Base-by-base conservation (phyloP, 2,329 filamentous ascomycete genomes). In the Alternaria rosae region DNA sequence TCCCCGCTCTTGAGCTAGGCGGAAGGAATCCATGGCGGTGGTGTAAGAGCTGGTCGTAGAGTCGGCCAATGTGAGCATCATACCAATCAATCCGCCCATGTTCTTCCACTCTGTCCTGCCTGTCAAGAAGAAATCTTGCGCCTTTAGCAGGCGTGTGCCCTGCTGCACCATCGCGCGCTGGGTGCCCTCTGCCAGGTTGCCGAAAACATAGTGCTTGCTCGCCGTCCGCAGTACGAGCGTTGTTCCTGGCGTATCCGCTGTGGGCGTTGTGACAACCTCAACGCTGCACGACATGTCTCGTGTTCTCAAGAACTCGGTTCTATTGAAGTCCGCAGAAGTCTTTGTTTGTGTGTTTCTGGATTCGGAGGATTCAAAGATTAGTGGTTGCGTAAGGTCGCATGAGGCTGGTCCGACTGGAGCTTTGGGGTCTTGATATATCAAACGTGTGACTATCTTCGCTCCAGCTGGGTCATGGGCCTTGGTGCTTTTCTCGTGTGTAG, bases 201-300 rank as follows among this genome's bases (percentile, higher is more conserved):
- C 95, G 73, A 99, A 91, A 15, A 97, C 70, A 79, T 99, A 99
- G 71, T 91, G 90, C 70, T 94, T 92, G 32, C 25, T 60, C 15
- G 69, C 48, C 74, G 93, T 94, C 76, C 94, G 89, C 7, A 99
- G 83, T 38, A 93, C 77, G 30, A 98, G 78, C 52, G 88, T 87
- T 3, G 92, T 92, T 56, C 94, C 94, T 1, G 90, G 87, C 20
- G 93, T 97, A 80, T 99, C 95, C 61, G 90, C 91, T 68, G 94
- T 95, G 13, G 94, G 94, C 61, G 91, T 91, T 17, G 90, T 91
- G 64, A 94, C 79, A 71, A 98, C 82, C 78, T 96, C 90, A 59
- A 94, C 84, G 71, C 84, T 88, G 76, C 86, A 90, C 70, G 89
- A 85, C 94, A 97, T 97, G 50, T 43, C 59, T 57, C 43, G 13